A percentile compares a stretch with the other conserved stretches of the same genome.
These are phyloP conservation scores for Kregervanrija fluxuum DNA, from an alignment of 805 yeast species.

Conservation along the genomic window DNA sequence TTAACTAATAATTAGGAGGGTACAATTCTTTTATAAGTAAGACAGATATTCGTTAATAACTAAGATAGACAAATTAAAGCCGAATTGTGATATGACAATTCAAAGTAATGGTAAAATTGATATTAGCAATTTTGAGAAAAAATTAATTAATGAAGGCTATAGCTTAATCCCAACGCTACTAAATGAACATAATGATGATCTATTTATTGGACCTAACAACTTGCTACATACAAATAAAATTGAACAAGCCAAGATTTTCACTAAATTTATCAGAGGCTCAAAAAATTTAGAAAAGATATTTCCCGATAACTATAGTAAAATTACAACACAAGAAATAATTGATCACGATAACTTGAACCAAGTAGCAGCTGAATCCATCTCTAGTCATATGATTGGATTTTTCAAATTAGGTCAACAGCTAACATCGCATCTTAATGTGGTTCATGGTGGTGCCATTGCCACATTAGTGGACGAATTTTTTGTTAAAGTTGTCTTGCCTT, in stretches of 20 bases:
- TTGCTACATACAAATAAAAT: slow-evolving; percentile 16
- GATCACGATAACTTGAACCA: too few relatives aligned
- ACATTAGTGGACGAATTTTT: slow-evolving; percentile 47
- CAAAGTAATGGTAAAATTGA: too few relatives aligned
- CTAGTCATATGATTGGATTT: slow-evolving; percentile 37
- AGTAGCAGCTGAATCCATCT: slow-evolving; percentile 7
- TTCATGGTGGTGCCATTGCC: slow-evolving; percentile 49
- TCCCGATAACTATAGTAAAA: neutral
- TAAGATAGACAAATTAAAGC: too few relatives aligned
- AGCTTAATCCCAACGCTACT: slow-evolving; percentile 13
- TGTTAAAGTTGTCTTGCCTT: slow-evolving; percentile 43
- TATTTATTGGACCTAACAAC: slow-evolving; percentile 23
- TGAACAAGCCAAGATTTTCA: slow-evolving; percentile 14
- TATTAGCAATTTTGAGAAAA: neutral
- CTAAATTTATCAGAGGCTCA: slow-evolving; percentile 9
- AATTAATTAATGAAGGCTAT: slow-evolving; percentile 6
- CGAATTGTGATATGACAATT: too few relatives aligned
- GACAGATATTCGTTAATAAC: too few relatives aligned
- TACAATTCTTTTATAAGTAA: too few relatives aligned
- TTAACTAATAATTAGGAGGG: too few relatives aligned
- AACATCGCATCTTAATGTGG: slow-evolving; percentile 40
- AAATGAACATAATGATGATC: slow-evolving; percentile 17
- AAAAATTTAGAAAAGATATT: slow-evolving; percentile 5
- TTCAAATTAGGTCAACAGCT: slow-evolving; percentile 40
- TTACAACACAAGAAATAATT: too few relatives aligned